These are phyloP conservation scores for Aspergillus chevalieri DNA, from an alignment of 2,329 filamentous ascomycete genomes.

Conservation along the genomic window DNA sequence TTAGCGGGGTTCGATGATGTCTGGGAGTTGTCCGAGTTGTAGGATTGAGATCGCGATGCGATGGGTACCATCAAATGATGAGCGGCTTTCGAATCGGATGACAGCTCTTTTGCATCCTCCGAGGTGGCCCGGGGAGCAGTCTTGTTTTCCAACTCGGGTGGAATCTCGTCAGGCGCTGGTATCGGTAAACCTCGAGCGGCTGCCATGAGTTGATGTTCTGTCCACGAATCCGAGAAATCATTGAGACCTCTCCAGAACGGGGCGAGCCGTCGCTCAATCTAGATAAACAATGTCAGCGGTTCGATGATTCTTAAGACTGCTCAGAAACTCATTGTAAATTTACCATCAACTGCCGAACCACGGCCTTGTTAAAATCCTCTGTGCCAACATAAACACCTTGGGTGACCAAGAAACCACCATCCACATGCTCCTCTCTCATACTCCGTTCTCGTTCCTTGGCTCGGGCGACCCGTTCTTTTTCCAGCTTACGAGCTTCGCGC, in stretches of 20 bases:
- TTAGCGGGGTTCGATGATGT: conserved; percentile 59
- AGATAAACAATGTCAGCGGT: conserved; percentile 12
- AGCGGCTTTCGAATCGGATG: conserved; percentile 51
- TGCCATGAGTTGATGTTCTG: conserved; percentile 90
- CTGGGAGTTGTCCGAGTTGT: conserved; percentile 66
- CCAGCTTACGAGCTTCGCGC: conserved; percentile 75
- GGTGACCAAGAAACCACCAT: conserved; percentile 91
- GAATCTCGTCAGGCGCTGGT: conserved; percentile 75
- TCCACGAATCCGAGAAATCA: conserved; percentile 83
- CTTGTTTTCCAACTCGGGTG: conserved; percentile 58
- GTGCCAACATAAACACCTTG: conserved; percentile 85
- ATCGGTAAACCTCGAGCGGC: conserved; percentile 78
- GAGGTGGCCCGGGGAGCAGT: conserved; percentile 42
- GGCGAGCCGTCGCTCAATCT: conserved; percentile 89
- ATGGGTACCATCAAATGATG: conserved; percentile 75
- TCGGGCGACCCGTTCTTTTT: conserved; percentile 70
- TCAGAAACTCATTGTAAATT: conserved; percentile 14
- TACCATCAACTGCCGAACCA: conserved; percentile 88
- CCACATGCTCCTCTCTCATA: conserved; percentile 83
- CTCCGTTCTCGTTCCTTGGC: conserved; percentile 84
- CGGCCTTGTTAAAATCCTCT: conserved; percentile 86
- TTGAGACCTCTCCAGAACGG: conserved; percentile 94
- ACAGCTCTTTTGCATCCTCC: conserved; percentile 41
- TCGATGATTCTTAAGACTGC: not conserved
- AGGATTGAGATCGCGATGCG: conserved; percentile 67